Percentiles rank a stretch among this genome's conserved stretches.
These are phyloP conservation scores for Rhizophagus prolifer DNA, from an alignment of 192 early-diverging fungal genomes.

Conservation along the genomic window DNA sequence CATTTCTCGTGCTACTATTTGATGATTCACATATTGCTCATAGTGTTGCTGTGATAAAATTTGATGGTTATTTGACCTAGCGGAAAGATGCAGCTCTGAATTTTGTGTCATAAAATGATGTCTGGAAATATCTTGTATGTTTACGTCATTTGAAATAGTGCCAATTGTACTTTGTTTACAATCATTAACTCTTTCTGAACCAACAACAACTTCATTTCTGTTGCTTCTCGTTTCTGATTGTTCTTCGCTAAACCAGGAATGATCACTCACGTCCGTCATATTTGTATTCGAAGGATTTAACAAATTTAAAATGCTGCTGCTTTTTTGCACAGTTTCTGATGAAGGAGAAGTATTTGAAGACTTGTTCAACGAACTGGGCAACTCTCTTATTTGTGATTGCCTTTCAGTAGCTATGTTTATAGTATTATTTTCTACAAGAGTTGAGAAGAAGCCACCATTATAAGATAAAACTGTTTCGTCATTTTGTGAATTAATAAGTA, in stretches of 20 bases:
- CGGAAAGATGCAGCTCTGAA: background rate
- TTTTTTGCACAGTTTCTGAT: background rate
- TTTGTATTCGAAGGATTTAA: background rate
- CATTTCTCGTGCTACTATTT: background rate
- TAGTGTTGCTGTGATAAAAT: background rate
- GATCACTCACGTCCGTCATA: background rate
- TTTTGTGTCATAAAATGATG: background rate
- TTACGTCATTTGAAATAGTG: background rate
- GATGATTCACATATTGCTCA: background rate
- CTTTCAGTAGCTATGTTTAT: background rate
- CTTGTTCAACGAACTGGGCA: background rate
- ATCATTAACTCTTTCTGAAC: background rate
- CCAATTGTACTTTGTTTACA: background rate
- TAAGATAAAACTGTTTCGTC: background rate
- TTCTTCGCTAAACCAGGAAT: background rate
- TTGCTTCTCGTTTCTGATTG: background rate
- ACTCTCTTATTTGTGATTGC: background rate
- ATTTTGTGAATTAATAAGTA: background rate
- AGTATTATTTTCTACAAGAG: background rate
- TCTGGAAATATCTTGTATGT: background rate
- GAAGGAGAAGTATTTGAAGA: background rate
- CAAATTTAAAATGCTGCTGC: background rate
- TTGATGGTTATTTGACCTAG: background rate
- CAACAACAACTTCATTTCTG: background rate
- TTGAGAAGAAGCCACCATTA: background rate